Evolutionary conservation across 2,329 filamentous ascomycete genomes (phyloP).

Genomic region (Aureobasidium vineae): DNA sequence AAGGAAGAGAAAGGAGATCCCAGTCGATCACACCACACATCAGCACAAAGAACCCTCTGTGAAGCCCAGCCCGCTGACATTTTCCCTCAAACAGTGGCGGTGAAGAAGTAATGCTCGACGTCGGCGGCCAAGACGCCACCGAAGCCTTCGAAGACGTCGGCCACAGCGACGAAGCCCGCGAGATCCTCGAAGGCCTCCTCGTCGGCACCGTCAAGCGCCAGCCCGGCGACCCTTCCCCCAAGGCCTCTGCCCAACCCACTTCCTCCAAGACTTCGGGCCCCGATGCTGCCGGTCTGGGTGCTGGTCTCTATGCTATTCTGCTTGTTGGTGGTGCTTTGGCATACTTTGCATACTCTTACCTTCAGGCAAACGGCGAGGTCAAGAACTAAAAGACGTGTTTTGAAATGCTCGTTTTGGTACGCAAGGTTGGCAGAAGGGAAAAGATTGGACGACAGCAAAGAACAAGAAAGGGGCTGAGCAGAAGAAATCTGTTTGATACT

Average conservation of each 20-base stretch:
- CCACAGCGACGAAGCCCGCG: conserved; percentile 96
- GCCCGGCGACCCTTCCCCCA: conserved; percentile 77
- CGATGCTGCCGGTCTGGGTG: conserved; percentile 57
- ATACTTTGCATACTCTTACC: conserved; percentile 82
- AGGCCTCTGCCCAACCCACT: conserved; percentile 53
- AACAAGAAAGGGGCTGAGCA: not conserved
- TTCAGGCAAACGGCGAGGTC: conserved; percentile 52
- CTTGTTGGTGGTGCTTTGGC: conserved; percentile 73
- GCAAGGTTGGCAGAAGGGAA: not conserved
- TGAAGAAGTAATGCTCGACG: conserved; percentile 96
- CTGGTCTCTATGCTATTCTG: conserved; percentile 78
- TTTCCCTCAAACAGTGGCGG: conserved; percentile 65
- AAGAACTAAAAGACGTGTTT: conserved; percentile 1
- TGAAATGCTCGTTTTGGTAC: not conserved
- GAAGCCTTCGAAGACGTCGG: conserved; percentile 99
- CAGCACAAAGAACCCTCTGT: not conserved
- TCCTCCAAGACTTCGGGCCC: conserved; percentile 52
- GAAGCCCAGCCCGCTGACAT: conserved; percentile 11
- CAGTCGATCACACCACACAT: not conserved
- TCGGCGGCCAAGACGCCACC: conserved; percentile 91
- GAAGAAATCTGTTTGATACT: not conserved
- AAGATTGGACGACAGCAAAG: not conserved
- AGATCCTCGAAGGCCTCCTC: conserved; percentile 77
- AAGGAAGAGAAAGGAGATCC: not conserved
- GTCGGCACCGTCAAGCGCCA: conserved; percentile 76